Evolutionary conservation across 176 grass and related monocot species (phyloP).

Genomic region (Eleusine indica): DNA sequence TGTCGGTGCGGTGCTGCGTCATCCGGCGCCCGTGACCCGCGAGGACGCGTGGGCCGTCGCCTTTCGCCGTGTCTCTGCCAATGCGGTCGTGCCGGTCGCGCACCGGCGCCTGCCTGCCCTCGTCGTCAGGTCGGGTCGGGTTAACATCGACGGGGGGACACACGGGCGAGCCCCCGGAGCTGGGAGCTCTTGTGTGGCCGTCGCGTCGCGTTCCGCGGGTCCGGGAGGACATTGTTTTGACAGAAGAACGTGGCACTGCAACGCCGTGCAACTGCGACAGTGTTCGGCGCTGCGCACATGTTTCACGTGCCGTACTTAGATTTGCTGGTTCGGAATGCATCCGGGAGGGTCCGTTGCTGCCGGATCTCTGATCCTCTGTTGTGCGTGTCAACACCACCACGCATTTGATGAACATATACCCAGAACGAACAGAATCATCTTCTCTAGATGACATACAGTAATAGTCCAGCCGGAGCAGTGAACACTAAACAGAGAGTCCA

Average conservation of each 20-base stretch:
- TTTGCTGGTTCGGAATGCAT: not conserved
- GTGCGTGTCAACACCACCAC: not conserved
- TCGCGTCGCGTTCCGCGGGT: not conserved
- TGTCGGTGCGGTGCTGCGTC: conserved; percentile 18
- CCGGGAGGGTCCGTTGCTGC: not conserved
- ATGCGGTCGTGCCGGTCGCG: conserved; percentile 3
- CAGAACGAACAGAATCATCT: not conserved
- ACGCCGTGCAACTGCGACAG: not conserved
- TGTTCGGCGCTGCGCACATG: not conserved
- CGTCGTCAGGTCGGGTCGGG: not conserved
- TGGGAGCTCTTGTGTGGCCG: too few species aligned
- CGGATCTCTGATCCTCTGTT: not conserved
- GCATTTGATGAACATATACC: not conserved
- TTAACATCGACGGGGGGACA: not conserved
- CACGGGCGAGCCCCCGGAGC: conserved; percentile 1
- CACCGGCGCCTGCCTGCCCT: not conserved
- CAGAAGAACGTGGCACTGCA: not conserved
- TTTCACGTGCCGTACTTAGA: not conserved
- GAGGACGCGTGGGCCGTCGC: conserved; percentile 16
- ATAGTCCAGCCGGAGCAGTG: not conserved
- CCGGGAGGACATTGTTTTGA: not conserved
- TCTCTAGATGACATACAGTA: not conserved
- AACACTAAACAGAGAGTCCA: not conserved
- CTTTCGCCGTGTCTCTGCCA: not conserved
- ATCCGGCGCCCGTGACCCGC: not conserved